Evolutionary conservation across 2,329 filamentous ascomycete species (phyloP).

Genomic region (Monascus ruber): DNA sequence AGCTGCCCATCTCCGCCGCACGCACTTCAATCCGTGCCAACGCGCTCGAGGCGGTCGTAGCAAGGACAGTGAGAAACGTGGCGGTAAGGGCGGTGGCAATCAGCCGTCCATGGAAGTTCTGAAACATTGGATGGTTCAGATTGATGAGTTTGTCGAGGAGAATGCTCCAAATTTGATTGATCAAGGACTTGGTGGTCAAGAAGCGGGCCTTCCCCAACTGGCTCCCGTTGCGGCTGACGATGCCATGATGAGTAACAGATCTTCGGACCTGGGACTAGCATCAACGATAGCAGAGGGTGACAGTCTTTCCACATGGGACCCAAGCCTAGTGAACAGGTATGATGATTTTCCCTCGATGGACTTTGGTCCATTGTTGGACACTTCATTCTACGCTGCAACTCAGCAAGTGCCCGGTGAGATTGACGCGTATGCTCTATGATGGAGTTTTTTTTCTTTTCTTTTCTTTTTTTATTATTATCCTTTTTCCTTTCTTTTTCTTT

Average conservation of each 20-base stretch:
- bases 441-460: conserved; percentile 5
- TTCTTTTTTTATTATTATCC: conserved; percentile 2
- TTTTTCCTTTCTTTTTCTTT: neutral
- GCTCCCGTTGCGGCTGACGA: too few relatives aligned
- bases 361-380: conserved; percentile 21
- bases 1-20: conserved; percentile 75
- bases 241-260: too few relatives aligned
- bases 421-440: conserved; percentile 27
- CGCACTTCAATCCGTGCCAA: conserved; percentile 68
- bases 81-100: conserved; percentile 52
- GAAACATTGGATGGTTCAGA: conserved; percentile 50
- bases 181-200: too few relatives aligned
- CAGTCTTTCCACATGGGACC: conserved; percentile 9
- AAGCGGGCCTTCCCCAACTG: too few relatives aligned
- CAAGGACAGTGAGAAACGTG: conserved; percentile 48
- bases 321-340: conserved; percentile 17
- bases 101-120: conserved; percentile 49
- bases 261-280: too few relatives aligned
- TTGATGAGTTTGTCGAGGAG: conserved; percentile 37
- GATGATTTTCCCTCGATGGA: conserved; percentile 18
- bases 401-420: conserved; percentile 22
- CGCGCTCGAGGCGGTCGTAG: conserved; percentile 42
- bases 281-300: too few relatives aligned
- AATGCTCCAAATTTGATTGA: conserved; percentile 14
- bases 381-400: conserved; percentile 19